Conservation (phyloP, 176 grass and related monocot genomes). For the barley (Hordeum vulgare) region MorexV3_pseudomolecules_assembly NC_058518.1:492810545-492811044, state of each 20-base stretch:
- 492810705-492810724: too few species aligned
- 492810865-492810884: neutral
- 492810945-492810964: neutral
- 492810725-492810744: neutral
- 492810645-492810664: neutral
- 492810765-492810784: neutral
- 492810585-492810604: constrained; percentile 82
- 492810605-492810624: neutral
- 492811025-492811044: neutral
- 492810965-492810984: neutral
- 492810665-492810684: neutral
- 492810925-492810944: neutral
- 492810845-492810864: neutral
- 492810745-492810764: neutral
- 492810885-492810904: neutral
- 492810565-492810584: constrained; percentile 97
- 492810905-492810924: neutral
- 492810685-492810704: neutral
- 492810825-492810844: neutral
- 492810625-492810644: neutral
- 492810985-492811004: neutral
- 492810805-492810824: neutral
- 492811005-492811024: neutral
- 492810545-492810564: constrained; percentile 75
- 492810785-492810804: neutral